Percentiles rank a stretch among this genome's conserved stretches.
Evolutionary conservation across 2,329 filamentous ascomycete species (phyloP).

Genomic region (Fusarium sambucinum): DNA sequence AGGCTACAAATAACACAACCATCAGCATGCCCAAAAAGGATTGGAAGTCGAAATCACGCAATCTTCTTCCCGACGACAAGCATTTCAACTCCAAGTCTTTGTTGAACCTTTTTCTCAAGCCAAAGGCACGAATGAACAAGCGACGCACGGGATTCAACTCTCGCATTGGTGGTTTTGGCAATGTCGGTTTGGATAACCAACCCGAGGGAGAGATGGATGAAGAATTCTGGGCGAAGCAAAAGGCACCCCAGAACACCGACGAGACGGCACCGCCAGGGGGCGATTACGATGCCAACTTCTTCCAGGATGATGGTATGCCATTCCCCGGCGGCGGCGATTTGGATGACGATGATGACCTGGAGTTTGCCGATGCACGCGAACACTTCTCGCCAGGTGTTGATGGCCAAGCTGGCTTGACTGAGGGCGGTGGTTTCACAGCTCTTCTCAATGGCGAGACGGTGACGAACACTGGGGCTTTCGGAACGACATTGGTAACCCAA

Average conservation of each 20-base stretch:
- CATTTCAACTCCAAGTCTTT: conserved; percentile 96
- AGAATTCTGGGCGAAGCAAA: conserved; percentile 90
- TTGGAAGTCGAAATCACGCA: conserved; percentile 93
- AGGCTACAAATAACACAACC: conserved; percentile 80
- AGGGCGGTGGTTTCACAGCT: conserved; percentile 62
- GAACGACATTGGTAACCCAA: conserved; percentile 75
- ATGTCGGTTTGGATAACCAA: conserved; percentile 61
- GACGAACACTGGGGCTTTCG: conserved; percentile 66
- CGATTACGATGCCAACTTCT: conserved; percentile 97
- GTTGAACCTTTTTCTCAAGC: conserved; percentile 91
- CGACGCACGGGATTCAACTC: conserved; percentile 67
- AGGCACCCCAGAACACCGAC: conserved; percentile 64
- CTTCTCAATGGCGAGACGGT: conserved; percentile 65
- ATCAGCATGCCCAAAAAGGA: conserved; percentile 93
- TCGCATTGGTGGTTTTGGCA: conserved; percentile 56
- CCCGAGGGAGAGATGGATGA: conserved; percentile 88
- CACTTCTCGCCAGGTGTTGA: conserved; percentile 78
- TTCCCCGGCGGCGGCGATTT: conserved; percentile 71
- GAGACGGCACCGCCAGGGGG: conserved; percentile 72
- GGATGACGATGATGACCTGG: conserved; percentile 73
- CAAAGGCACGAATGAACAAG: conserved; percentile 84
- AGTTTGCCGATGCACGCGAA: conserved; percentile 85
- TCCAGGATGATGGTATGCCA: conserved; percentile 85
- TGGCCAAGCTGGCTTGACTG: conserved; percentile 60
- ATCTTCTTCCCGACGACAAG: conserved; percentile 96